Percentiles rank a stretch among this genome's conserved stretches.
Conservation (phyloP, 345 rosid genomes). For the Leavenworthia alabamica region DNA sequence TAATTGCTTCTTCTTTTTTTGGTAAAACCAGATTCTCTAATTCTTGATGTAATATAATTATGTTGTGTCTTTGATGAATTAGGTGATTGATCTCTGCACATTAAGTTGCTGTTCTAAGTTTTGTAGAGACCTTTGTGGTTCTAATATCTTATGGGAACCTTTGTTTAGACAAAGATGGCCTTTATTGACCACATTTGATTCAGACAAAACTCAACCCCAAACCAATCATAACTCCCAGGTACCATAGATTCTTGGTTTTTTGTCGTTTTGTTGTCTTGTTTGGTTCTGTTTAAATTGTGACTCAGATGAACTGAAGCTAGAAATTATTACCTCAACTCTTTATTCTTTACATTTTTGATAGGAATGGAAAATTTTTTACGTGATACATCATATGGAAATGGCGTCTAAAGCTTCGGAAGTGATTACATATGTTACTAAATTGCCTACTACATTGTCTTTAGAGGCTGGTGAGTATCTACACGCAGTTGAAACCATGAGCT, state of each 20-base stretch:
- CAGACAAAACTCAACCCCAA: neutral
- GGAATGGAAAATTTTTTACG: slow-evolving; percentile 23
- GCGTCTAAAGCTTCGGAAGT: slow-evolving; percentile 10
- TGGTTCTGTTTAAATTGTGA: too few species aligned
- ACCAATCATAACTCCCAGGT: slow-evolving; percentile 17
- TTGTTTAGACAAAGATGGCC: slow-evolving; percentile 62
- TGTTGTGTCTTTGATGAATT: slow-evolving; percentile 1
- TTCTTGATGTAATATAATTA: neutral
- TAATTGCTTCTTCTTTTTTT: neutral
- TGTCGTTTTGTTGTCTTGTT: neutral
- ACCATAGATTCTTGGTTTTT: neutral
- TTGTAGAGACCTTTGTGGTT: slow-evolving; percentile 59
- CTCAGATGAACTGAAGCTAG: too few species aligned
- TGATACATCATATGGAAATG: slow-evolving; percentile 24
- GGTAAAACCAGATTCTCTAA: neutral
- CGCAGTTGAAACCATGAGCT: slow-evolving; percentile 24
- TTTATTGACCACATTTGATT: slow-evolving; percentile 10
- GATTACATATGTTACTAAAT: slow-evolving; percentile 4
- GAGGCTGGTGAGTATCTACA: slow-evolving; percentile 12
- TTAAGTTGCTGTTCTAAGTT: slow-evolving; percentile 60
- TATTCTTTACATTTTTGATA: neutral
- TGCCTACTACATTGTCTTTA: slow-evolving; percentile 17
- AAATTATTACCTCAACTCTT: too few species aligned
- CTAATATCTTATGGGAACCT: slow-evolving; percentile 65
- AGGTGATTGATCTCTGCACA: slow-evolving; percentile 57